phyloP scores from a whole-genome alignment of 225 moss, liverwort and hornwort genomes.

The Physcomitrellopsis africana region DNA sequence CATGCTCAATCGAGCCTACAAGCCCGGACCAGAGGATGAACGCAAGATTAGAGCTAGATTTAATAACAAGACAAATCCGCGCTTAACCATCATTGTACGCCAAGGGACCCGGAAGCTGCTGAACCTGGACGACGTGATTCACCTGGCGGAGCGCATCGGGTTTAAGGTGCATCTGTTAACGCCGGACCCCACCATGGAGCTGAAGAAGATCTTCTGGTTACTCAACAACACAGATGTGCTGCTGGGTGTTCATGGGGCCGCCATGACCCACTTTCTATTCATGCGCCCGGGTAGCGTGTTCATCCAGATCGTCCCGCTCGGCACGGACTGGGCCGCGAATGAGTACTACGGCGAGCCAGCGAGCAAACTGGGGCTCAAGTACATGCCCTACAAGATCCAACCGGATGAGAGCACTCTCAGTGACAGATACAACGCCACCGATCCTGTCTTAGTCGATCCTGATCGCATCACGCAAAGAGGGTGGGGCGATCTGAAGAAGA shows the following conservation, averaged over 20 bases:
- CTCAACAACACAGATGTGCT: conserved; percentile 77
- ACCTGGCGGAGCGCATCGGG: conserved; percentile 49
- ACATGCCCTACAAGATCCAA: conserved; percentile 69
- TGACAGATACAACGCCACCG: conserved; percentile 48
- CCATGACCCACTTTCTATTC: conserved; percentile 93
- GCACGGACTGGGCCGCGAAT: conserved; percentile 85
- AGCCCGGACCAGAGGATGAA: background rate
- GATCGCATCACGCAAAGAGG: conserved; percentile 59
- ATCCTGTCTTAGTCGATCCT: conserved; percentile 70
- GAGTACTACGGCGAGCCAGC: conserved; percentile 86
- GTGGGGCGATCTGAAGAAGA: conserved; percentile 72
- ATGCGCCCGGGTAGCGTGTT: conserved; percentile 83
- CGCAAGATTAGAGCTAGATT: background rate
- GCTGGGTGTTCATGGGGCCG: conserved; percentile 93
- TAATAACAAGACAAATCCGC: conserved; percentile 27
- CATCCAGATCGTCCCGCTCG: conserved; percentile 84
- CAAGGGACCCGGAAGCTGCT: conserved; percentile 55
- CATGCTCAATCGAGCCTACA: conserved; percentile 63
- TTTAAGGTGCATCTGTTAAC: conserved; percentile 59
- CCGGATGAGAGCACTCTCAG: conserved; percentile 78
- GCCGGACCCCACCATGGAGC: conserved; percentile 60
- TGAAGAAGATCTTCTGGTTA: conserved; percentile 73
- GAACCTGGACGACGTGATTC: conserved; percentile 62
- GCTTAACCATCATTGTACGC: conserved; percentile 67
- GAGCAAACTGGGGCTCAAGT: conserved; percentile 65